These are phyloP conservation scores for Cryptosporidium tyzzeri DNA, from an alignment of 169 alveolate species.

Conservation along the genomic window DNA sequence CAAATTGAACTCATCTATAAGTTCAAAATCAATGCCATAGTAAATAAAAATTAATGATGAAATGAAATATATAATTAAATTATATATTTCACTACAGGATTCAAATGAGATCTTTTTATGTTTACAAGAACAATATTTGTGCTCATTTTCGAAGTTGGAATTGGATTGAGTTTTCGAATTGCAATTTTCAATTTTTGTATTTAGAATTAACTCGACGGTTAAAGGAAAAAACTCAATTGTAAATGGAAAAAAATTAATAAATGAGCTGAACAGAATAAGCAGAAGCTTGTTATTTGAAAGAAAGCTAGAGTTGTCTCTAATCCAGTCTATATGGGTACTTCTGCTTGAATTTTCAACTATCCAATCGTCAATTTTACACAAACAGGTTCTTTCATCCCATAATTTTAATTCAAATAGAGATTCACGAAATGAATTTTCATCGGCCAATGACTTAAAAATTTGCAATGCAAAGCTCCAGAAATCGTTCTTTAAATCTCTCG, in stretches of 20 bases:
- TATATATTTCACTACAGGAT: not conserved
- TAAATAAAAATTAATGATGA: conserved; percentile 16
- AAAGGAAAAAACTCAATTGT: conserved; percentile 14
- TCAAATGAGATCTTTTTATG: not conserved
- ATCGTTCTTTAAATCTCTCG: not conserved
- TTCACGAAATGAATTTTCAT: conserved; percentile 8
- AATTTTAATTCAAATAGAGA: conserved; percentile 1
- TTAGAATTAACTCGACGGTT: conserved; percentile 10
- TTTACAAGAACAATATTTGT: not conserved
- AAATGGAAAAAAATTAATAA: conserved; percentile 13
- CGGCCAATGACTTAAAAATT: conserved; percentile 7
- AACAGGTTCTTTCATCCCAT: conserved; percentile 2
- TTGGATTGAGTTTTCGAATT: not conserved
- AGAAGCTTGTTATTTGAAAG: conserved; percentile 17
- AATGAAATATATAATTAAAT: conserved; percentile 21
- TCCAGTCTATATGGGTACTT: conserved; percentile 5
- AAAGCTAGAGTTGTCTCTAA: conserved; percentile 2
- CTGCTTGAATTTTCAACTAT: not conserved
- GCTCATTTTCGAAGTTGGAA: not conserved
- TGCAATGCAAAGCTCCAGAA: conserved; percentile 38
- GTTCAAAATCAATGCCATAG: conserved; percentile 31
- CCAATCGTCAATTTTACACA: conserved; percentile 37
- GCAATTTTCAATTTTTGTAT: conserved; percentile 1
- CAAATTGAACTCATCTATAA: conserved; percentile 3
- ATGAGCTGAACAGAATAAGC: conserved; percentile 10